phyloP scores from a whole-genome alignment of 2,329 filamentous ascomycete genomes.

The Apiospora marii region DNA sequence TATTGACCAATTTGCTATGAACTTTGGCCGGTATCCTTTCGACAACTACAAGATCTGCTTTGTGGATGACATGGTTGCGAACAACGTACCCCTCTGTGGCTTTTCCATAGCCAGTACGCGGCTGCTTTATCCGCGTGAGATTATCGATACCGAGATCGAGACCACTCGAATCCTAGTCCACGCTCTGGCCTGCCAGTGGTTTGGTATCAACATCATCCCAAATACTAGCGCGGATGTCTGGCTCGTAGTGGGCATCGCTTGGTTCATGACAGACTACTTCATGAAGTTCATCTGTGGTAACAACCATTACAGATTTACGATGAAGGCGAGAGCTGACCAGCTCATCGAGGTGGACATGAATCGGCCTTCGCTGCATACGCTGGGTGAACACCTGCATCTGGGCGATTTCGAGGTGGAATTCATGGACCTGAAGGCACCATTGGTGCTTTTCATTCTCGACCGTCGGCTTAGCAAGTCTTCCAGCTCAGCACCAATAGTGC shows the following conservation, averaged over 20 bases:
- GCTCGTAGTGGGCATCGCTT: slow-evolving; percentile 88
- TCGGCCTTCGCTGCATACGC: slow-evolving; percentile 81
- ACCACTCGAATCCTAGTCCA: slow-evolving; percentile 83
- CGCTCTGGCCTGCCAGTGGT: slow-evolving; percentile 90
- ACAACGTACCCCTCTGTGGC: slow-evolving; percentile 80
- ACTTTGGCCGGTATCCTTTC: slow-evolving; percentile 90
- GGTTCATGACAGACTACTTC: slow-evolving; percentile 95
- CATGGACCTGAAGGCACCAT: slow-evolving; percentile 85
- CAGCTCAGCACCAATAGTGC: slow-evolving; percentile 81
- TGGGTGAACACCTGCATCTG: slow-evolving; percentile 79
- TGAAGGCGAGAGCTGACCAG: slow-evolving; percentile 84
- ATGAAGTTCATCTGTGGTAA: slow-evolving; percentile 91
- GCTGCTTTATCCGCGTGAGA: slow-evolving; percentile 82
- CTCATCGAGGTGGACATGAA: slow-evolving; percentile 83
- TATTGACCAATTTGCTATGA: slow-evolving; percentile 89
- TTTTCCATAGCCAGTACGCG: slow-evolving; percentile 88
- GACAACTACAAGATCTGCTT: slow-evolving; percentile 93
- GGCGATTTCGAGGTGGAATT: slow-evolving; percentile 90
- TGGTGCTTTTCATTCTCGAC: slow-evolving; percentile 94
- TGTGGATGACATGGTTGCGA: slow-evolving; percentile 83
- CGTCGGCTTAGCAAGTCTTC: slow-evolving; percentile 89
- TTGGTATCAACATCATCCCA: slow-evolving; percentile 90
- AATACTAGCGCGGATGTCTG: slow-evolving; percentile 83
- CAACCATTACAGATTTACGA: slow-evolving; percentile 91
- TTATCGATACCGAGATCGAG: slow-evolving; percentile 85